Conservation (phyloP, 805 yeast species). For the Ogataea henricii region DNA sequence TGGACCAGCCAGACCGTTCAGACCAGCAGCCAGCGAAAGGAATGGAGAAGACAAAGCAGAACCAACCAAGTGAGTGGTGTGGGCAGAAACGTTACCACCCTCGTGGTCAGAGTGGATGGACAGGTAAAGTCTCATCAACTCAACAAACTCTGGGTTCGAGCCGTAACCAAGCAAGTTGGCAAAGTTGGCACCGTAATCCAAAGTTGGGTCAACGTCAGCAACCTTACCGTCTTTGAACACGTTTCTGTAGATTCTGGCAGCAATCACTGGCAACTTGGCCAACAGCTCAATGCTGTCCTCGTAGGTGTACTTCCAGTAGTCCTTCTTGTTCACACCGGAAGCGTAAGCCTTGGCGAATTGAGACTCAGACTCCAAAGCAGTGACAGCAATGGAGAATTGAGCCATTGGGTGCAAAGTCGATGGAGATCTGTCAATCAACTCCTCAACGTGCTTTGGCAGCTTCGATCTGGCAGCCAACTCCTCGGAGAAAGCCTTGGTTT, state of each 20-base stretch:
- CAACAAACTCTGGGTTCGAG: slow-evolving; percentile 67
- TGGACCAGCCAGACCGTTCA: slow-evolving; percentile 86
- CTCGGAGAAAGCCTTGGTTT: slow-evolving; percentile 68
- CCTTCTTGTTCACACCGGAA: slow-evolving; percentile 76
- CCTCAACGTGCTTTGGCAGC: slow-evolving; percentile 76
- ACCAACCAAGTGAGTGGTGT: slow-evolving; percentile 83
- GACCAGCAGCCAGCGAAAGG: slow-evolving; percentile 77
- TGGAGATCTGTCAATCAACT: slow-evolving; percentile 73
- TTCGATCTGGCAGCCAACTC: slow-evolving; percentile 79
- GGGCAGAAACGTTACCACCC: slow-evolving; percentile 89
- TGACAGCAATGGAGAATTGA: slow-evolving; percentile 80
- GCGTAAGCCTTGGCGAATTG: slow-evolving; percentile 85
- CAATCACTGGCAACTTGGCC: slow-evolving; percentile 81
- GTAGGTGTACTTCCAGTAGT: slow-evolving; percentile 81
- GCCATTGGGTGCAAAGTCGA: slow-evolving; percentile 86
- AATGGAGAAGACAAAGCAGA: slow-evolving; percentile 80
- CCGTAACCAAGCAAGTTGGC: slow-evolving; percentile 62
- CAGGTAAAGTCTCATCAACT: slow-evolving; percentile 77
- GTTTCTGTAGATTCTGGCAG: slow-evolving; percentile 82
- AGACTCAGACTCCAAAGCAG: slow-evolving; percentile 80
- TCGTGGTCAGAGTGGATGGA: slow-evolving; percentile 87
- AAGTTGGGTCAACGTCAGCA: slow-evolving; percentile 47
- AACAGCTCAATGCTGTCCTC: slow-evolving; percentile 79
- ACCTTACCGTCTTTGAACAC: slow-evolving; percentile 80
- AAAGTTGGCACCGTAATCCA: slow-evolving; percentile 69